Evolutionary conservation across 768 basidiomycete species (phyloP), one percentile per base, ranked within the genome.

Genomic region (Agrocybe pediades): DNA sequence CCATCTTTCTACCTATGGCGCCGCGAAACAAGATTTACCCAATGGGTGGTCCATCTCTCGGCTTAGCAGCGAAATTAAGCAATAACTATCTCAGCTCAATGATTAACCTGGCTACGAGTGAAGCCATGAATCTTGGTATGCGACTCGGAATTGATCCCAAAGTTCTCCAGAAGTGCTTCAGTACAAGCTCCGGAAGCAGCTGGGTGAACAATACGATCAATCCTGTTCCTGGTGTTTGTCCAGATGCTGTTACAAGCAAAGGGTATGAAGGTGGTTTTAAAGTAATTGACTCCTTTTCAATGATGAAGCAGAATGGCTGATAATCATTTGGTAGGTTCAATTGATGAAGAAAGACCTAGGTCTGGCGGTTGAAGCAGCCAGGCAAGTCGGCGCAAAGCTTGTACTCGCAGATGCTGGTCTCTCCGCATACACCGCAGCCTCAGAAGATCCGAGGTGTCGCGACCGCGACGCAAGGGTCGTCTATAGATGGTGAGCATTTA

Each of bases 91-190:
- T 77, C 21, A 73, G 71, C 16, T 72, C 74, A 1, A 63, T 73
- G 57, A 74, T 76, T 42, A 73, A 75, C 2, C 65, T 77, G 15
- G 74, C 74, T 2, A 77, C 73, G 3, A 63, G 74, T 23, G 74
- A 75, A 57, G 74, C 73, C 2, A 78, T 78, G 75, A 75, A 75
- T 51, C 62, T 78, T 8, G 75, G 74, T 0, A 77, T 78, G 71
- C 65, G 74, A 42, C 66, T 78, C 15, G 75, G 75, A 1, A 54
- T 78, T 6, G 75, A 76, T 15, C 69, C 75, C 1, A 68, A 68
- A 36, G 68, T 71, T 7, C 60, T 78, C 30, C 73, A 71, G 26
- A 60, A 69, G 27, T 71, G 70, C 41, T 71, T 78, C 40, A 62
- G 65, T n/a, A 71, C 71, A 15, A 75, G 75, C 47, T 71, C 72